Evolutionary conservation across 1,284 basidiomycete species (phyloP), one percentile per base, ranked within the genome.

Genomic region (Cryptococcus sp.): DNA sequence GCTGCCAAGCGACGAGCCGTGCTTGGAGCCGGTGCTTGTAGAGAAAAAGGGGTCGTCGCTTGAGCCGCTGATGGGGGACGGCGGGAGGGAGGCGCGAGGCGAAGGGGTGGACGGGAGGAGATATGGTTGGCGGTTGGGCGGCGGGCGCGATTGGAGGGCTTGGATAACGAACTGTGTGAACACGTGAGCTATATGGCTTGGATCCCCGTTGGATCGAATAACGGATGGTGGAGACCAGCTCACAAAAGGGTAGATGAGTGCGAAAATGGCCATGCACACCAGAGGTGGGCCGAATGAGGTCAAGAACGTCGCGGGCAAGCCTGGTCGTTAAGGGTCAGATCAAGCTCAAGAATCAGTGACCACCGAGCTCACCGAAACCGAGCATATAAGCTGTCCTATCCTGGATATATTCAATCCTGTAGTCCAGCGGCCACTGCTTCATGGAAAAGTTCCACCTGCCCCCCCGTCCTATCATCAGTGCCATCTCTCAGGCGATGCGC

Each of bases 191-290:
- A 43, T 24, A 20, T 20, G 9, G 28, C 23, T 18, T 20, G 9
- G 28, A 36, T 18, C 9, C 8, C 48, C 15, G 40, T 16, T 7
- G 37, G n/a, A 18, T 18, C 16, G 8, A 15, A 33, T 16, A 3
- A 15, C 16, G 7, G 20, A 42, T n/a, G 53, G 12, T 23, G 33
- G 21, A n/a, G 3, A n/a, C 50, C 12, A 66, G 28, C 72, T 46
- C 44, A 76, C 72, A 46, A 78, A 69, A 3, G 78, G 78, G 49
- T 77, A 78, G 45, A 77, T 61, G 6, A 77, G 52, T 3, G 76
- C 73, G 59, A 78, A 79, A 18, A 78, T 56, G 12, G 73, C 69
- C 66, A 78, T 75, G 51, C 69, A 73, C 49, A 77, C 64, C n/a
- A 79, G 44, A 4, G 73, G 72, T 3, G 74, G 69, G 3, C 71